Percentiles rank a stretch among this genome's conserved stretches.
Evolutionary conservation across 1,139 yeast species (phyloP).

Genomic region (Spencermartinsiella ligniputridi): DNA sequence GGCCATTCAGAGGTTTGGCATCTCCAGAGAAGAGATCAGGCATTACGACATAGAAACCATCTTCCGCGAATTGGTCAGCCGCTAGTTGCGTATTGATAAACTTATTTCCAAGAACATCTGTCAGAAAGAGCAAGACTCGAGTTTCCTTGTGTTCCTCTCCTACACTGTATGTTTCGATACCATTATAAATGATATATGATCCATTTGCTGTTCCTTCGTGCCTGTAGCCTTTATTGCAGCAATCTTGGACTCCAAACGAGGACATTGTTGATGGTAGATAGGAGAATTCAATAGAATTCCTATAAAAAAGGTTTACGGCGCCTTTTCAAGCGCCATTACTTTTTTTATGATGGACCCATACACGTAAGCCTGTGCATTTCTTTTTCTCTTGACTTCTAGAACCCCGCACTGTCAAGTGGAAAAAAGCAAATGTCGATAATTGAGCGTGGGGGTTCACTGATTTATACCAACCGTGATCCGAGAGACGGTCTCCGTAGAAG

Average conservation of each 20-base stretch:
- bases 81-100: conserved; percentile 52
- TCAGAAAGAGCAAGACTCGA: conserved; percentile 52
- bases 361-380: too few relatives aligned
- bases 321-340: too few relatives aligned
- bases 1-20: conserved; percentile 30
- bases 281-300: too few relatives aligned
- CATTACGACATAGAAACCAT: conserved; percentile 59
- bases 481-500: too few relatives aligned
- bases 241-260: background rate
- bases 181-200: conserved; percentile 3
- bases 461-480: too few relatives aligned
- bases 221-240: conserved; percentile 1
- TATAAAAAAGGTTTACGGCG: too few relatives aligned
- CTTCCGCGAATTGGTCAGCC: conserved; percentile 66
- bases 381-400: too few relatives aligned
- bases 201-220: background rate
- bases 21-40: conserved; percentile 73
- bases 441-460: too few relatives aligned
- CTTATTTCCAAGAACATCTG: conserved; percentile 65
- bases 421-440: too few relatives aligned
- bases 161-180: conserved; percentile 18
- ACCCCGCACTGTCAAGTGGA: too few relatives aligned
- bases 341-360: too few relatives aligned
- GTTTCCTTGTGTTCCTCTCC: conserved; percentile 14
- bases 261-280: background rate